Evolutionary conservation across 179 eudicot species (phyloP), one percentile per base, ranked within the genome.

Genomic region (Spinacia oleracea): DNA sequence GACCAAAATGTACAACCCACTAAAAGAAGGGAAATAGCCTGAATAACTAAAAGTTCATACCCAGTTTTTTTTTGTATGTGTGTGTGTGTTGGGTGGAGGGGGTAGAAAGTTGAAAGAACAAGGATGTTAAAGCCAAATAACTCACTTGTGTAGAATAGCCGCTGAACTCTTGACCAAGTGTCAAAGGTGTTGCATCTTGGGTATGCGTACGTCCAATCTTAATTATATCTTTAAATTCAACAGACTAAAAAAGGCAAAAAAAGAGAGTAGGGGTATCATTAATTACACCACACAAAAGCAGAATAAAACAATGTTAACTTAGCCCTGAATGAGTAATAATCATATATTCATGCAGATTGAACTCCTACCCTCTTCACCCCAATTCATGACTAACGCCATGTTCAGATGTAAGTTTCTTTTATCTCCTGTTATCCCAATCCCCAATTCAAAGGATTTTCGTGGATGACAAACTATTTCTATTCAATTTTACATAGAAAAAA

Each of bases 151-250:
- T 93, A 63, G 96, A 87, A 82, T 93, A 96, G 73, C 98, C 98
- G 62, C 99, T 91, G 79, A 96, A 96, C 83, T 92, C 99, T 86
- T 96, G 98, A 80, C 99, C 99, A 86, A 96, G 97, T 55, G 99
- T 96, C 92, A 96, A 96, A 73, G 99, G 99, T 59, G 99, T 96
- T 50, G 99, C 99, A 86, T 96, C 99, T 87, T 96, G 99, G 73
- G 97, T 93, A 80, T 92, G 99, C n/a, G 99, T 96, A 53, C 97
- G 98, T 14, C 99, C 99, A 85, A 96, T 96, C 86, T 96, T 96
- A 65, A 92, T 88, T 38, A 96, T 96, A 84, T 94, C 98, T 70
- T 91, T 88, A 82, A 96, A 96, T 76, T 96, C 99, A 75, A 79
- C 75, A 29, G 93, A 85, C 98, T 94, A 81, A 68, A 20, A 38